A percentile compares a stretch with the other conserved stretches of the same genome.
These are phyloP conservation scores for Metschnikowia aberdeeniae DNA, from an alignment of 805 yeast species.

Conservation along the genomic window DNA sequence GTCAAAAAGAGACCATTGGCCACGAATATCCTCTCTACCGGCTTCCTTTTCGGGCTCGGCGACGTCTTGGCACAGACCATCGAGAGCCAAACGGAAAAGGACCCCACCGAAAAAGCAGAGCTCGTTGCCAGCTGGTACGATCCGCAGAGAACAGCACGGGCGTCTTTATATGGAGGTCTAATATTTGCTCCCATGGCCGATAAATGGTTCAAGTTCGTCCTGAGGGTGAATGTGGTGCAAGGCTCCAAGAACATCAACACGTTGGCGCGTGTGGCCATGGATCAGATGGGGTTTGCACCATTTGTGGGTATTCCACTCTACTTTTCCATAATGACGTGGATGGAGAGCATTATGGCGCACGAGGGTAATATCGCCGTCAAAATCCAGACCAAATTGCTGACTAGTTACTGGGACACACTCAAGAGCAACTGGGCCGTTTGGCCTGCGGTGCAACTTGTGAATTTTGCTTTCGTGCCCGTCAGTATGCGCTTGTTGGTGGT, in stretches of 20 bases:
- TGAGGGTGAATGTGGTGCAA: constrained; percentile 37
- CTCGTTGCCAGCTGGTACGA: constrained; percentile 37
- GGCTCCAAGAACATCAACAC: constrained; percentile 20
- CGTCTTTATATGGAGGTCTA: constrained; percentile 65
- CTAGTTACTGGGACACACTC: constrained; percentile 64
- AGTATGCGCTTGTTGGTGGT: constrained; percentile 65
- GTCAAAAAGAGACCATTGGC: constrained; percentile 35
- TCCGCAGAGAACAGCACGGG: constrained; percentile 53
- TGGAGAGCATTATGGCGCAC: constrained; percentile 47
- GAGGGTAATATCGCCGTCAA: constrained; percentile 33
- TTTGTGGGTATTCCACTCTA: constrained; percentile 66
- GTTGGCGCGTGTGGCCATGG: constrained; percentile 52
- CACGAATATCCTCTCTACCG: constrained; percentile 48
- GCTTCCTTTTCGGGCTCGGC: constrained; percentile 66
- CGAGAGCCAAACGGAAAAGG: constrained; percentile 1
- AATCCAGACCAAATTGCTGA: constrained; percentile 40
- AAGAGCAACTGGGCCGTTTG: constrained; percentile 79
- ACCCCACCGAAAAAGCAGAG: background rate
- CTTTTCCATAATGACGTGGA: constrained; percentile 58
- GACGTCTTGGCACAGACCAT: constrained; percentile 67
- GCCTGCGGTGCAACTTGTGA: constrained; percentile 82
- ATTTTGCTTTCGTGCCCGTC: constrained; percentile 73
- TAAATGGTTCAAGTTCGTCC: constrained; percentile 60
- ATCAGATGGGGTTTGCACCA: constrained; percentile 79
- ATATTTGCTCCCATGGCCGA: constrained; percentile 75